Percentiles rank a stretch among this genome's conserved stretches.
These are phyloP conservation scores for Chrysosporium keratinophilum DNA, from an alignment of 2,329 filamentous ascomycete genomes.

Conservation along the genomic window DNA sequence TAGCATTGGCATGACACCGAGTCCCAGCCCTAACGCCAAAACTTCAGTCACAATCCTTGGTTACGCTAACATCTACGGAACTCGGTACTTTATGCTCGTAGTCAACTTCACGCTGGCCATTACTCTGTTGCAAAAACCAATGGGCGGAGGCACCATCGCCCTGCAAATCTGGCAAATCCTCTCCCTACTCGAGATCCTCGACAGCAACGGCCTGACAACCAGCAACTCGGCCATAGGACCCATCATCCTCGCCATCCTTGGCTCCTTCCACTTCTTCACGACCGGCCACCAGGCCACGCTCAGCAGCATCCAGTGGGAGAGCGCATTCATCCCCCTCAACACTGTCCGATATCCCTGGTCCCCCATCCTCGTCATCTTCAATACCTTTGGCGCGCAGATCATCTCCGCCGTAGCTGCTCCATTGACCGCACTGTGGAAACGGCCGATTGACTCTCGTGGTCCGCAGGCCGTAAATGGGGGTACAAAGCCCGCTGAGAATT, in stretches of 20 bases:
- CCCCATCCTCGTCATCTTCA: conserved; percentile 68
- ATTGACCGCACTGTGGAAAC: conserved; percentile 79
- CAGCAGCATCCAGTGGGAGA: conserved; percentile 88
- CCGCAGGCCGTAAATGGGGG: conserved; percentile 13
- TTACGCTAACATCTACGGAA: conserved; percentile 86
- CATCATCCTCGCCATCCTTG: conserved; percentile 73
- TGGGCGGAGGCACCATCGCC: conserved; percentile 77
- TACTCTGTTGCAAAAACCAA: conserved; percentile 79
- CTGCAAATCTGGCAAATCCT: conserved; percentile 83
- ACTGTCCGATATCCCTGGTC: conserved; percentile 82
- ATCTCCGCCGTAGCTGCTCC: conserved; percentile 70
- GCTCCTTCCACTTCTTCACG: conserved; percentile 93
- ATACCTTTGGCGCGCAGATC: conserved; percentile 83
- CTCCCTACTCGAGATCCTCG: conserved; percentile 56
- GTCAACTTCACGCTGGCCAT: conserved; percentile 67
- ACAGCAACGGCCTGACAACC: conserved; percentile 51
- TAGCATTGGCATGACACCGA: conserved; percentile 52
- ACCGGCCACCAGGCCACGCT: conserved; percentile 90
- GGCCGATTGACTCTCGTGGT: conserved; percentile 57
- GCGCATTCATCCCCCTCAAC: conserved; percentile 78
- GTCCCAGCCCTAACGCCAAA: conserved; percentile 22
- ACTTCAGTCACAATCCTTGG: conserved; percentile 66
- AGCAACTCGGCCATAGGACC: conserved; percentile 64
- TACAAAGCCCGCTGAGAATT: conserved; percentile 24
- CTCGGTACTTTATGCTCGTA: conserved; percentile 75